phyloP scores from a whole-genome alignment of 768 basidiomycete genomes.

The Hericium alpestre region DNA sequence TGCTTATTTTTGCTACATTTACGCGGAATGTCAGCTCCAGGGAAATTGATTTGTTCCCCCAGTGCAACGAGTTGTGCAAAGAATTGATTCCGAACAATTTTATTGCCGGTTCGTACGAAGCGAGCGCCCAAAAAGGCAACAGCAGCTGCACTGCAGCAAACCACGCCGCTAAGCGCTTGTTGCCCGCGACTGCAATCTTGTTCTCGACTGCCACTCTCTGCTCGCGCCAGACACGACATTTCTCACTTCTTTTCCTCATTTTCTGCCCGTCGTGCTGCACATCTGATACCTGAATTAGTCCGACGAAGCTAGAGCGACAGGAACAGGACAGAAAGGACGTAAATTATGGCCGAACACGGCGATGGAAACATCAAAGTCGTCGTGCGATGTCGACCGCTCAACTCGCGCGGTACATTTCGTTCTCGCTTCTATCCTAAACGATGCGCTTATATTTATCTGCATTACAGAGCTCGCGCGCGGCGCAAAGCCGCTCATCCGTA shows the following conservation, averaged over 20 bases:
- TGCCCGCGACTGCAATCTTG: background rate
- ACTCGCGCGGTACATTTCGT: slow-evolving; percentile 67
- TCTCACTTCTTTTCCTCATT: background rate
- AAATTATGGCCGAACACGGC: slow-evolving; percentile 58
- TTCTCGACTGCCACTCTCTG: background rate
- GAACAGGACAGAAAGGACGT: background rate
- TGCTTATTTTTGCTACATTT: too few relatives aligned
- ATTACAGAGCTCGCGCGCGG: slow-evolving; percentile 78
- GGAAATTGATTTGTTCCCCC: too few relatives aligned
- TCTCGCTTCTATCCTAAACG: background rate
- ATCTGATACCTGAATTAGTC: too few relatives aligned
- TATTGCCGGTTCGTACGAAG: background rate
- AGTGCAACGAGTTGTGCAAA: background rate
- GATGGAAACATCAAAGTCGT: slow-evolving; percentile 90
- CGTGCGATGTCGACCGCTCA: slow-evolving; percentile 93
- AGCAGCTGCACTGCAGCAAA: background rate
- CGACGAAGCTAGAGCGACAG: background rate
- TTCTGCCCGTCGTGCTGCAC: background rate
- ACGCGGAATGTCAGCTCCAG: too few relatives aligned
- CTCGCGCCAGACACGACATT: background rate
- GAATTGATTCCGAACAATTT: background rate
- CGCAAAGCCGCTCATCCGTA: slow-evolving; percentile 87
- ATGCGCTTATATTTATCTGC: background rate
- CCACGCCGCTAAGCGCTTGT: background rate
- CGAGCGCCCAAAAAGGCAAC: background rate